Evolutionary conservation across 2,329 filamentous ascomycete species (phyloP).

Genomic region (Aspergillus quadrilineatus): DNA sequence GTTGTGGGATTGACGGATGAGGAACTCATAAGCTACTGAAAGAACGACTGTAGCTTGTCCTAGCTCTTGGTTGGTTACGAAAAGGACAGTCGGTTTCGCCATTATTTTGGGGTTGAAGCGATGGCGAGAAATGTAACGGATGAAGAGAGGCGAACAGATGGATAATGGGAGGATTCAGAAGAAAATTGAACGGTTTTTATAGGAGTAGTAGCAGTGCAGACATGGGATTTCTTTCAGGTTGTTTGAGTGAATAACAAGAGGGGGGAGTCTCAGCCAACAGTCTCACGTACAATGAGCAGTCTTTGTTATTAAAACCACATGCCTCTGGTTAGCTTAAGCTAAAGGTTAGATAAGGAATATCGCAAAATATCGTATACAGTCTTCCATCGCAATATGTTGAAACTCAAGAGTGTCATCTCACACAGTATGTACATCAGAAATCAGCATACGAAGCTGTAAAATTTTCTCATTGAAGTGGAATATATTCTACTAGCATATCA

Average conservation of each 20-base stretch:
- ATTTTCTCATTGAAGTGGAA: neutral
- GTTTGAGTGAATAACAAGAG: neutral
- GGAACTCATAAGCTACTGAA: conserved; percentile 39
- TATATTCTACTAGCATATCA: neutral
- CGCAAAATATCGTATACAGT: too few species aligned
- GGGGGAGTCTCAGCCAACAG: neutral
- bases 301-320: too few species aligned
- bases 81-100: conserved; percentile 29
- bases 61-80: conserved; percentile 44
- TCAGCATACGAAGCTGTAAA: neutral
- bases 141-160: neutral
- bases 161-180: neutral
- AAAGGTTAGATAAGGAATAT: too few species aligned
- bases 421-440: neutral
- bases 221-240: neutral
- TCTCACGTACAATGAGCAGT: neutral
- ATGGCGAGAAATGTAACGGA: neutral
- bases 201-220: neutral
- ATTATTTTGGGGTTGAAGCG: conserved; percentile 1
- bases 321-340: too few species aligned
- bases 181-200: neutral
- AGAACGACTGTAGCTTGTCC: conserved; percentile 46
- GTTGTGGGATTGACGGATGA: conserved; percentile 32
- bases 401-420: neutral
- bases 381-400: too few species aligned